phyloP scores from a whole-genome alignment of 352 stramenopile species.

The Phytophthora sp. region DNA sequence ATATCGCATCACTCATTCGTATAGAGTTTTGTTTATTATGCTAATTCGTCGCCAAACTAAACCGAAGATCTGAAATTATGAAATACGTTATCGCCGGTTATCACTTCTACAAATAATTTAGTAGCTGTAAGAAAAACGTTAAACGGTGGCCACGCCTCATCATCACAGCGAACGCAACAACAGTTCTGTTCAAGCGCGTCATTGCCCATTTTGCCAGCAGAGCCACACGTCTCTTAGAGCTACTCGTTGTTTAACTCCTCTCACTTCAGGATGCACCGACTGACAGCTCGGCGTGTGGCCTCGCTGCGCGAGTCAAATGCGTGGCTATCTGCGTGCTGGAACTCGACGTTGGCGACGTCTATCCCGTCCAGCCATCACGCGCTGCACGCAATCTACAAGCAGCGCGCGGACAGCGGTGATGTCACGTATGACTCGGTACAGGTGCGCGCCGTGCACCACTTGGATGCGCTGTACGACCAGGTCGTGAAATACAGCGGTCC shows the following conservation, averaged over 20 bases:
- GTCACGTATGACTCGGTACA: slow-evolving; percentile 81
- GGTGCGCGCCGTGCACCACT: slow-evolving; percentile 64
- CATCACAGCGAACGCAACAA: slow-evolving; percentile 23
- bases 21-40: not conserved
- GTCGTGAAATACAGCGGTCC: slow-evolving; percentile 62
- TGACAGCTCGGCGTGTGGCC: slow-evolving; percentile 11
- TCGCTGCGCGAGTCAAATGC: not conserved
- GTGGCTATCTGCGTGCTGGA: slow-evolving; percentile 1
- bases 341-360: slow-evolving; percentile 23
- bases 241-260: not conserved
- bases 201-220: slow-evolving; percentile 14
- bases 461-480: slow-evolving; percentile 66
- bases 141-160: slow-evolving; percentile 4
- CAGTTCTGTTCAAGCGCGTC: slow-evolving; percentile 1
- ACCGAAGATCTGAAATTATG: not conserved
- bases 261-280: slow-evolving; percentile 20
- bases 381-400: slow-evolving; percentile 66
- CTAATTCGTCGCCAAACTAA: too few species aligned
- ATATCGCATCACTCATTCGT: too few species aligned
- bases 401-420: slow-evolving; percentile 49
- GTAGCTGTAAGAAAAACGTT: not conserved
- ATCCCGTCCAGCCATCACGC: slow-evolving; percentile 29
- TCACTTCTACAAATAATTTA: not conserved
- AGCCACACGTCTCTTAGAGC: slow-evolving; percentile 4
- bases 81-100: not conserved